These are phyloP conservation scores for Cylindricascospora bacillispora DNA, from an alignment of 1,139 yeast species.

Conservation along the genomic window DNA sequence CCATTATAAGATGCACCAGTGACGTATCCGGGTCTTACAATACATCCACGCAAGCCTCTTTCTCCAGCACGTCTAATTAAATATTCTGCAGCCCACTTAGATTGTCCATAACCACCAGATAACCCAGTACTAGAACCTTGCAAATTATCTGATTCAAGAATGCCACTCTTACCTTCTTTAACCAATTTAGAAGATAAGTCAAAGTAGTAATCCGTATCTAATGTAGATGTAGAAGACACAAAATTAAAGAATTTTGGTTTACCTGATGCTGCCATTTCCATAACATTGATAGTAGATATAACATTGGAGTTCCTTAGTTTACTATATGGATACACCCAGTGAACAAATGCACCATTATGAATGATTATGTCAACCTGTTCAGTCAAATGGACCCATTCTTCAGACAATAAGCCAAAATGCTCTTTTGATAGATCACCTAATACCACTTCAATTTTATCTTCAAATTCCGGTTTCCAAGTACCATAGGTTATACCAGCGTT, in stretches of 20 bases:
- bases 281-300: constrained; percentile 69
- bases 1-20: constrained; percentile 81
- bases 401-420: constrained; percentile 55
- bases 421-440: constrained; percentile 68
- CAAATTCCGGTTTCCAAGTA: constrained; percentile 56
- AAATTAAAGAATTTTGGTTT: constrained; percentile 79
- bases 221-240: constrained; percentile 88
- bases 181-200: constrained; percentile 60
- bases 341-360: constrained; percentile 96
- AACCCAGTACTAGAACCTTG: constrained; percentile 70
- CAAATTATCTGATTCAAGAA: constrained; percentile 72
- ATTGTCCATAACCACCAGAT: constrained; percentile 91
- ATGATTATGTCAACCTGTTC: constrained; percentile 64
- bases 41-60: constrained; percentile 75
- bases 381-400: constrained; percentile 46
- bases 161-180: constrained; percentile 55
- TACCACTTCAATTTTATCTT: constrained; percentile 49
- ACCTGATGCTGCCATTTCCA: constrained; percentile 69
- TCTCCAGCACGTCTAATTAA: constrained; percentile 78
- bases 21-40: constrained; percentile 92
- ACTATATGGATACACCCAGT: constrained; percentile 95
- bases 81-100: constrained; percentile 95
- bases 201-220: constrained; percentile 75
- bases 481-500: constrained; percentile 79
- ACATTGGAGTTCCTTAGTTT: constrained; percentile 91